phyloP scores from a whole-genome alignment of 768 basidiomycete genomes.

The Bullera alba region DNA sequence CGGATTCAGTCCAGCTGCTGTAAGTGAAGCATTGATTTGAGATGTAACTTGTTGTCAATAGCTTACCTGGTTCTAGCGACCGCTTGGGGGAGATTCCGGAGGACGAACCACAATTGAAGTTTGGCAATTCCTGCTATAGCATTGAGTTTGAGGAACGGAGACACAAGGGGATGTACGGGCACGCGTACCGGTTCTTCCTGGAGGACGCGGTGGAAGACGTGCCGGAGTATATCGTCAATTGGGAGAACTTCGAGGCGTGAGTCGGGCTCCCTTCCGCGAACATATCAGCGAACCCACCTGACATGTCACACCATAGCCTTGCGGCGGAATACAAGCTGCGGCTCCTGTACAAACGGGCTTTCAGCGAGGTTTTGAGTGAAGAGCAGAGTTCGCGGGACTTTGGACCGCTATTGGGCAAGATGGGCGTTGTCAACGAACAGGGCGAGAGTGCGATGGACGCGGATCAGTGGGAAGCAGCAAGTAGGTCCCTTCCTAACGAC shows the following conservation, averaged over 20 bases:
- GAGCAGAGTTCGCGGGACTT: slow-evolving; percentile 75
- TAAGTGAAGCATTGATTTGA: slow-evolving; percentile 50
- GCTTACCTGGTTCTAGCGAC: slow-evolving; percentile 51
- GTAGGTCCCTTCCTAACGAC: slow-evolving; percentile 54
- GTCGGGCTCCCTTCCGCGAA: slow-evolving; percentile 21
- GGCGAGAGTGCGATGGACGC: slow-evolving; percentile 89
- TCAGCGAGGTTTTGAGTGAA: slow-evolving; percentile 79
- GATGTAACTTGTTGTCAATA: neutral
- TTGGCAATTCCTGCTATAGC: slow-evolving; percentile 84
- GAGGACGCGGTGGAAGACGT: slow-evolving; percentile 94
- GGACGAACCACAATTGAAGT: slow-evolving; percentile 63
- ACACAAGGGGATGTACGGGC: slow-evolving; percentile 64
- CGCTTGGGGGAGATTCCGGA: slow-evolving; percentile 65
- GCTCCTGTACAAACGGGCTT: slow-evolving; percentile 73
- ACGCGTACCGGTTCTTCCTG: slow-evolving; percentile 89
- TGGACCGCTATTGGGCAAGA: slow-evolving; percentile 69
- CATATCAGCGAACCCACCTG: neutral
- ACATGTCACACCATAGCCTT: slow-evolving; percentile 50
- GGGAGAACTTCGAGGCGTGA: slow-evolving; percentile 84
- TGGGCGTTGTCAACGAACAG: slow-evolving; percentile 81
- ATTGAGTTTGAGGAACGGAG: slow-evolving; percentile 73
- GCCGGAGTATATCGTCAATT: slow-evolving; percentile 93
- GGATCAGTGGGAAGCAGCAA: slow-evolving; percentile 98
- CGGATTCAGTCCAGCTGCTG: slow-evolving; percentile 78
- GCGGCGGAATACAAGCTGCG: slow-evolving; percentile 73